Evolutionary conservation across 208 protist genomes (phyloP), one percentile per base, ranked within the genome.

Genomic region (Tritrichomonas foetus): DNA sequence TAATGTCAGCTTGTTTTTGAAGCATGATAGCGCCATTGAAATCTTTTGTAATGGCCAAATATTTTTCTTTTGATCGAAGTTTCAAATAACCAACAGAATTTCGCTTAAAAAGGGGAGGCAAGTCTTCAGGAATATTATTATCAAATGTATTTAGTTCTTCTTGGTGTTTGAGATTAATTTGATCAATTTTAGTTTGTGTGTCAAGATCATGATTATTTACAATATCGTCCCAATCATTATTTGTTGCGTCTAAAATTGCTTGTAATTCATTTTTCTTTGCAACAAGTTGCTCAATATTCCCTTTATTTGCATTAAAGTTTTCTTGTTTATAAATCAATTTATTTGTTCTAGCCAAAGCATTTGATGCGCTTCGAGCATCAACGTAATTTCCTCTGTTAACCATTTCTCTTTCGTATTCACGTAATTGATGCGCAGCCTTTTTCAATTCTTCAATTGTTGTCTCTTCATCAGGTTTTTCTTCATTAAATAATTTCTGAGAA

Each of bases 11-110:
- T 39, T 82, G 44, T n/a, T 49, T 39, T 41, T 82, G 33, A 20
- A 47, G 30, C 39, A 30, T 50, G 8, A 50, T 44, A 49, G 74
- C 74, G 16, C 50, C 74, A 50, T 82, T 41, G 30, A 82, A 82
- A 47, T 82, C 8, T 39, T 50, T 82, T 3, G 33, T 82, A 1
- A 82, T n/a, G 8, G 74, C 74, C 41, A 82, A 50, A 82, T 82
- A 47, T 39, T 82, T 82, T 27, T 82, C 74, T 50, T 82, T 39
- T 20, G 33, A 47, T 50, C 74, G 44, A 11, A 82, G n/a, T 82
- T 82, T 82, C 39, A 30, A 82, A 82, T 82, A 82, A 50, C 39
- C n/a, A 50, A 82, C 74, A 82, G 74, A 82, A 20, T 82, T 82
- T 13, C 74, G 33, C 39, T 82, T 82, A 39, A 82, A 82, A 82